These are phyloP conservation scores for Xylaria venustula DNA, from an alignment of 495 filamentous ascomycete species.

Conservation along the genomic window DNA sequence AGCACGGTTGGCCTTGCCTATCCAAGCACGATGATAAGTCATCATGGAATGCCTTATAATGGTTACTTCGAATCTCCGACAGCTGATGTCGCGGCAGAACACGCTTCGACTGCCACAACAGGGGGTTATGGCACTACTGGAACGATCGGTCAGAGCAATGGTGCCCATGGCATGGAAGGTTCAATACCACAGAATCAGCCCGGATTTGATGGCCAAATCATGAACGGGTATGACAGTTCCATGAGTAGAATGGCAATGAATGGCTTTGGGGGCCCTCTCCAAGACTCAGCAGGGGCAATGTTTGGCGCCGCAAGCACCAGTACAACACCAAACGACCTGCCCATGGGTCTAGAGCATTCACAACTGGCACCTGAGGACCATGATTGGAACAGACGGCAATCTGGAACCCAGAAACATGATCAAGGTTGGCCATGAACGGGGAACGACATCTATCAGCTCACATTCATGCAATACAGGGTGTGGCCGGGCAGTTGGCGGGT, in stretches of 20 bases:
- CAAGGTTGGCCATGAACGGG: background rate
- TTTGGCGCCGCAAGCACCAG: background rate
- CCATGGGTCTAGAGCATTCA: background rate
- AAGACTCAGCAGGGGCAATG: background rate
- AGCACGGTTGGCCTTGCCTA: background rate
- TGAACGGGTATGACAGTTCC: background rate
- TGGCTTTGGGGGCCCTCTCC: background rate
- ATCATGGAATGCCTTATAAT: too few relatives aligned
- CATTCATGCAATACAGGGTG: too few relatives aligned
- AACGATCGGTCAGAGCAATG: background rate
- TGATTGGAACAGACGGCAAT: background rate
- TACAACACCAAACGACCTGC: background rate
- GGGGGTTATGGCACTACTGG: background rate
- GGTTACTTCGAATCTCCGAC: slow-evolving; percentile 15
- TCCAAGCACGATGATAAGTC: slow-evolving; percentile 5
- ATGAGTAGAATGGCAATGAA: background rate
- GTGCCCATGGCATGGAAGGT: background rate
- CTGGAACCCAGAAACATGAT: background rate
- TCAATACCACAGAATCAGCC: background rate
- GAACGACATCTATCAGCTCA: too few relatives aligned
- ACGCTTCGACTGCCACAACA: background rate
- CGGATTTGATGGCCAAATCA: slow-evolving; percentile 6
- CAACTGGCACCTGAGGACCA: background rate
- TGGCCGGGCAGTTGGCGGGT: too few relatives aligned
- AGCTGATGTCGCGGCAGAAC: background rate